Evolutionary conservation across 2,329 filamentous ascomycete species (phyloP).

Genomic region (Xylaria arbuscula): DNA sequence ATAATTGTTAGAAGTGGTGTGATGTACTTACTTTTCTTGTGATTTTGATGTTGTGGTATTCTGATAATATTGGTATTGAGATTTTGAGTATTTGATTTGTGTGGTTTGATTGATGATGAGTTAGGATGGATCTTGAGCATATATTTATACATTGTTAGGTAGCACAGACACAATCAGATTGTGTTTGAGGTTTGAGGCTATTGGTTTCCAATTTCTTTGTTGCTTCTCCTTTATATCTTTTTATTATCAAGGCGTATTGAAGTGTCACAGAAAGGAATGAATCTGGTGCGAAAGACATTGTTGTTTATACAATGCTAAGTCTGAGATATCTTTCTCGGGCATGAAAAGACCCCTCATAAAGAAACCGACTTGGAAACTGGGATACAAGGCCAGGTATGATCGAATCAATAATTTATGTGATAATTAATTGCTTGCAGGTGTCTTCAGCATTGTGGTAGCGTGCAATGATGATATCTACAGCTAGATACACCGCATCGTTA

Average conservation of each 20-base stretch:
- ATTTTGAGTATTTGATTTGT: neutral
- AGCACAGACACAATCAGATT: neutral
- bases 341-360: too few relatives aligned
- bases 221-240: neutral
- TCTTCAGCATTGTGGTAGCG: neutral
- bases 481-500: slow-evolving; percentile 54
- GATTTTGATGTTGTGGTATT: neutral
- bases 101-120: neutral
- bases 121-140: neutral
- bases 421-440: neutral
- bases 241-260: neutral
- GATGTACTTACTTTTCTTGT: neutral
- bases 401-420: neutral
- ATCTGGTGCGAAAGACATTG: neutral
- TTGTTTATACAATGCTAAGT: neutral
- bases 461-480: neutral
- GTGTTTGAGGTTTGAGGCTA: neutral
- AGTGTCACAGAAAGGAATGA: neutral
- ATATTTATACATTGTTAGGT: neutral
- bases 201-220: neutral
- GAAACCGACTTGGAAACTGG: too few relatives aligned
- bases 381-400: neutral
- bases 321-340: too few relatives aligned
- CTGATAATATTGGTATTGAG: neutral
- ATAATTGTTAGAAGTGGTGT: neutral